Base-by-base conservation (phyloP, 164 flowering plant species). In the Malania oleifera region DNA sequence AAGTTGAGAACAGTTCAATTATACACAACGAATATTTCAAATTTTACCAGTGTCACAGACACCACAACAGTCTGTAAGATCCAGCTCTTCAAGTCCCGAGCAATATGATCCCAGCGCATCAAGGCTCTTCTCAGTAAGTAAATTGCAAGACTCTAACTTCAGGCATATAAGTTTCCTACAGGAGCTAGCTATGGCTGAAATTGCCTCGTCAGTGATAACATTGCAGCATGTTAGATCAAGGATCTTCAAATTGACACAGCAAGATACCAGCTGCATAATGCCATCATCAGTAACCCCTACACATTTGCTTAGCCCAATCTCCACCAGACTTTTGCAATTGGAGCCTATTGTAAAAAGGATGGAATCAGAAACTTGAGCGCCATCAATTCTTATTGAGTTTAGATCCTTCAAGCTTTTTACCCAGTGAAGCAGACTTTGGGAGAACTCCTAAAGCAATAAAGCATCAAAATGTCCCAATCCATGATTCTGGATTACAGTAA, bases 241-340 rank as follows among this genome's bases (percentile, higher is more conserved):
- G 40, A 48, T 64, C 73, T 57, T 75, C 75, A 87, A 58, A 60
- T 72, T 68, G 25, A 39, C 28, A 50, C 77, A 73, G 45, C 77
- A 66, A 5, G 69, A 60, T 19, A 77, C 84, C 14, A 87, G 82
- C 47, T 62, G 67, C 27, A 53, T 45, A 14, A 87, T 73, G 61
- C 84, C 89, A 7, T n/a, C 57, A 46, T 83, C 82, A 10, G 82
- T 77, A 67, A 85, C 83, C 37, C 86, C 90, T 22, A 50, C 47
- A 61, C 88, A 87, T 67, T 82, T 87, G 67, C 88, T 75, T 41
- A 87, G 64, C 23, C 89, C 84, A 53, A 83, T 66, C 64, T 83
- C 89, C 15, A 54, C 63, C 62, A 87, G 55, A 38, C 39, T 65
- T 59, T 61, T 73, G 79, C 84, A 81, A 41, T 63, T 71, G 24